phyloP scores from a whole-genome alignment of 2,329 filamentous ascomycete species.

The Cryphonectria parasitica region DNA sequence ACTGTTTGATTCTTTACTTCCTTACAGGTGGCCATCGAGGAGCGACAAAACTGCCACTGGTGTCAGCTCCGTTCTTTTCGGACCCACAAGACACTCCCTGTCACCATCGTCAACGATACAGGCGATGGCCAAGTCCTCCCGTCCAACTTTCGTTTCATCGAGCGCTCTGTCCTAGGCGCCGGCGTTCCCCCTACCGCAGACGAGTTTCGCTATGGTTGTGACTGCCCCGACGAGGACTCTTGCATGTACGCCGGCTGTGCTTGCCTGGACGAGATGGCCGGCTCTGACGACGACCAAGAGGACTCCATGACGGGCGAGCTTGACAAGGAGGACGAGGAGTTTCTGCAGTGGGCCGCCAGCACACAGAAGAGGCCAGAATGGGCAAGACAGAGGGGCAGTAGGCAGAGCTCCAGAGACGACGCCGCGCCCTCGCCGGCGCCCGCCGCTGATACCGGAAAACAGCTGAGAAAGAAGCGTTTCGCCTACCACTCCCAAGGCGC shows the following conservation, averaged over 20 bases:
- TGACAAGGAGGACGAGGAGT: constrained; percentile 39
- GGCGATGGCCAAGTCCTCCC: constrained; percentile 59
- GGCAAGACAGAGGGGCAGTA: constrained; percentile 19
- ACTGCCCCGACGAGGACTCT: constrained; percentile 62
- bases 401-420: constrained; percentile 17
- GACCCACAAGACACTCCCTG: constrained; percentile 52
- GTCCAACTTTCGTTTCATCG: constrained; percentile 70
- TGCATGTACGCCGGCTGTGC: constrained; percentile 71
- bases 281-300: constrained; percentile 61
- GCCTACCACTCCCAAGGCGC: constrained; percentile 65
- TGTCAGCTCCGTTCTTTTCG: constrained; percentile 63
- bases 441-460: neutral
- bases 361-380: constrained; percentile 26
- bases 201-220: constrained; percentile 71
- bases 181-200: constrained; percentile 64
- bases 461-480: constrained; percentile 48
- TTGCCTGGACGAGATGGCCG: constrained; percentile 62
- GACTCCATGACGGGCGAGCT: constrained; percentile 50
- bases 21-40: constrained; percentile 9
- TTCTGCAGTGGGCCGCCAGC: constrained; percentile 21
- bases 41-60: constrained; percentile 54
- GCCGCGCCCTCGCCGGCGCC: constrained; percentile 1
- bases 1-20: neutral
- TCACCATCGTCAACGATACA: constrained; percentile 67
- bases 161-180: constrained; percentile 59